These are phyloP conservation scores for Tausonia pullulans DNA, from an alignment of 1,284 basidiomycete genomes.

Conservation along the genomic window DNA sequence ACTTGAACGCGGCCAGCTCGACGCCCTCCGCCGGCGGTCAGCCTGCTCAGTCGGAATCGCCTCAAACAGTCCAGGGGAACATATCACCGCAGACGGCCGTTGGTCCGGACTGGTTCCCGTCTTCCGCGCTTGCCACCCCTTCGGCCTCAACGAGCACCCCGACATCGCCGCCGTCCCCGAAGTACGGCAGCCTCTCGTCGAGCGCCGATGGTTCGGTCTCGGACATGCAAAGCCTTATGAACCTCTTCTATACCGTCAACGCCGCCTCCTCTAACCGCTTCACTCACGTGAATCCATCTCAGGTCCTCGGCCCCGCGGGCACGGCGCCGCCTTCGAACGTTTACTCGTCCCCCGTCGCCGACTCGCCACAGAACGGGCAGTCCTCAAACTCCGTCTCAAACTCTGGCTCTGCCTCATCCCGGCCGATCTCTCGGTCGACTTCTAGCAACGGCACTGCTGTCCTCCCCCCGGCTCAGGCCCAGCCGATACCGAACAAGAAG, in stretches of 20 bases:
- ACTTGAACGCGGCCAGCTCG: conserved; percentile 32
- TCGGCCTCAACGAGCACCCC: not conserved
- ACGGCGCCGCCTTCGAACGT: not conserved
- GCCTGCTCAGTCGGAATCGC: not conserved
- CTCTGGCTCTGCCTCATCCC: not conserved
- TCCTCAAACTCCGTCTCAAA: not conserved
- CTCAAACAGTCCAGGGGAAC: not conserved
- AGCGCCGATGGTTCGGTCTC: conserved; percentile 1
- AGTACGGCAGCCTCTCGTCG: not conserved
- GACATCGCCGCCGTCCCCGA: conserved; percentile 17
- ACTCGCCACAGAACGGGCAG: conserved; percentile 4
- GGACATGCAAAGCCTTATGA: conserved; percentile 38
- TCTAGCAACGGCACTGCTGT: conserved; percentile 26
- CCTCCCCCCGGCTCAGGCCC: not conserved
- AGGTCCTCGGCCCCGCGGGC: conserved; percentile 48
- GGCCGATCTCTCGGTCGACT: not conserved
- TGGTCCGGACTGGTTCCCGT: conserved; percentile 7
- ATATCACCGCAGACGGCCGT: not conserved
- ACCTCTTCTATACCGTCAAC: conserved; percentile 32
- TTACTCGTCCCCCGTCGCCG: conserved; percentile 8
- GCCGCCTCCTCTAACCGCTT: conserved; percentile 36
- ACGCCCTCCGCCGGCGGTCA: not conserved
- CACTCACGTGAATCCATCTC: conserved; percentile 78
- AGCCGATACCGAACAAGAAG: too few species aligned
- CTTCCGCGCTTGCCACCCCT: conserved; percentile 2